These are phyloP conservation scores for Microthyrium microscopicum DNA, from an alignment of 2,329 filamentous ascomycete genomes.

Conservation along the genomic window DNA sequence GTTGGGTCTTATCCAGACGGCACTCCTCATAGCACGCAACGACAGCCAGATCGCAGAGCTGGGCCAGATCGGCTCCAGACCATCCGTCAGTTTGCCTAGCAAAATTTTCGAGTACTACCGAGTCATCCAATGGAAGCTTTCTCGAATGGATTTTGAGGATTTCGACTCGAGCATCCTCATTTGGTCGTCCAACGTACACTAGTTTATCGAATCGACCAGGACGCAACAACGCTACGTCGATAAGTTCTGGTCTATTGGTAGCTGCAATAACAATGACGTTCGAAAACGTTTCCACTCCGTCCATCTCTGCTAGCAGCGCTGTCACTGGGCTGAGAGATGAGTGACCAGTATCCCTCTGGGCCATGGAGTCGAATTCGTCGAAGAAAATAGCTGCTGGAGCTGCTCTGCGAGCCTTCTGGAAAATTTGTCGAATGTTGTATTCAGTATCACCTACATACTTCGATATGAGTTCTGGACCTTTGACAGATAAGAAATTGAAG, in stretches of 20 bases:
- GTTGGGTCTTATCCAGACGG: too few relatives aligned
- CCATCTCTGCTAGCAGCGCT: slow-evolving; percentile 85
- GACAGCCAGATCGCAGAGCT: slow-evolving; percentile 4
- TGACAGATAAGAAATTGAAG: slow-evolving; percentile 87
- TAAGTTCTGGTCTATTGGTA: slow-evolving; percentile 73
- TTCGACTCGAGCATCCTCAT: slow-evolving; percentile 52
- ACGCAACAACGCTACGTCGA: slow-evolving; percentile 73
- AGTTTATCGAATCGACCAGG: slow-evolving; percentile 73
- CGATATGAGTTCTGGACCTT: slow-evolving; percentile 81
- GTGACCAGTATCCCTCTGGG: slow-evolving; percentile 30
- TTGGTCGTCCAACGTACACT: slow-evolving; percentile 73
- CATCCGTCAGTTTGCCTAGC: slow-evolving; percentile 51
- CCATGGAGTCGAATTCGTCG: slow-evolving; percentile 87
- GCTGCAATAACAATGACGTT: slow-evolving; percentile 79
- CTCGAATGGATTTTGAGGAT: slow-evolving; percentile 55
- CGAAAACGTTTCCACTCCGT: slow-evolving; percentile 72
- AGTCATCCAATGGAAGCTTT: slow-evolving; percentile 40
- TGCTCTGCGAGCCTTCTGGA: slow-evolving; percentile 69
- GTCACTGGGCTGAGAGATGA: slow-evolving; percentile 67
- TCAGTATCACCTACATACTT: slow-evolving; percentile 97
- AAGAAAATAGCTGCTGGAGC: slow-evolving; percentile 91
- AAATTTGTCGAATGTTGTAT: slow-evolving; percentile 67
- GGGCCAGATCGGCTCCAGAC: slow-evolving; percentile 8
- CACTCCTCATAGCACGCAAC: too few relatives aligned
- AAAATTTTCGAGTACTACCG: slow-evolving; percentile 49